These are phyloP conservation scores for Trichosanthes cucumerina DNA, from an alignment of 306 rosid species.

Conservation along the genomic window DNA sequence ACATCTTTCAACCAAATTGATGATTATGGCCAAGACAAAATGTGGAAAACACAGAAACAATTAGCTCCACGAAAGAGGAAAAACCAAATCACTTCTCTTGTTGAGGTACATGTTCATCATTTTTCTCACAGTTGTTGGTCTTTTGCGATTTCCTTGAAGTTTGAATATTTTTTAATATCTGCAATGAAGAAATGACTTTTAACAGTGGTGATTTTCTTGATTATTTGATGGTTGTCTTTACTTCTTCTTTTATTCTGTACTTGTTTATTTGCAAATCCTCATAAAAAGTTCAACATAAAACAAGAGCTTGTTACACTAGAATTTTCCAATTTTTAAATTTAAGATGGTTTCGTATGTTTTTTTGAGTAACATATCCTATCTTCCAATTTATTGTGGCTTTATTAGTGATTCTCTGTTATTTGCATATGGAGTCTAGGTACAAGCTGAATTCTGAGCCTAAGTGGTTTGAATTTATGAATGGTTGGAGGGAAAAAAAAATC, in stretches of 20 bases:
- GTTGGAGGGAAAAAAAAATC: background rate
- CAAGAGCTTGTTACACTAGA: background rate
- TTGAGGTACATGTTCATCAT: constrained; percentile 48
- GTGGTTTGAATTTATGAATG: background rate
- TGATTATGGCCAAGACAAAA: constrained; percentile 94
- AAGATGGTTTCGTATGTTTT: background rate
- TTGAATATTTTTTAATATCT: background rate
- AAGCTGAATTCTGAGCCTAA: background rate
- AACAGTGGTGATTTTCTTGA: background rate
- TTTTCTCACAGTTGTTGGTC: background rate
- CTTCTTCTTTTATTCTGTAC: background rate
- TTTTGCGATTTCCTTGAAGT: background rate
- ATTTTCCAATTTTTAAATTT: background rate
- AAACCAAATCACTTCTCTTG: constrained; percentile 82
- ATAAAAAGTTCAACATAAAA: background rate
- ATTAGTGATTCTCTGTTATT: background rate
- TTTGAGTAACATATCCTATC: background rate
- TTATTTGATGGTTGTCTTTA: background rate
- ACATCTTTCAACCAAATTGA: constrained; percentile 81
- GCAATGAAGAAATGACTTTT: background rate
- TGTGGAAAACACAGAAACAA: constrained; percentile 96
- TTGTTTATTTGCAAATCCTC: background rate
- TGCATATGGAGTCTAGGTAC: background rate
- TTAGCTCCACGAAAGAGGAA: constrained; percentile 75
- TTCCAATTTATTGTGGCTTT: background rate